Conservation (phyloP, 768 basidiomycete species). For the Lactarius evosmus region DNA sequence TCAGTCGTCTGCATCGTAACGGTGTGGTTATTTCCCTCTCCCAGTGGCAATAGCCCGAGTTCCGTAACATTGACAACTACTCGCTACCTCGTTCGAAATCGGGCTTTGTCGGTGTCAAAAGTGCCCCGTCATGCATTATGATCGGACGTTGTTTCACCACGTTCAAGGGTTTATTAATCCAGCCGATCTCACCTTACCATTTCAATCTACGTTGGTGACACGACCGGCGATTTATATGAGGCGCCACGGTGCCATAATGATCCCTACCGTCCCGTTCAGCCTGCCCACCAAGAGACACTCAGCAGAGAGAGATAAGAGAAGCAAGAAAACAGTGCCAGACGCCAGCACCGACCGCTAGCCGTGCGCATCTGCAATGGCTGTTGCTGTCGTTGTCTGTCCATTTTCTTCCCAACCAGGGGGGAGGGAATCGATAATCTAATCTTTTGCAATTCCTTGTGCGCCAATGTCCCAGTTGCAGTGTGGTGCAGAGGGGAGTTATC, state of each 20-base stretch:
- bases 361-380: neutral
- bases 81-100: neutral
- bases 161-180: neutral
- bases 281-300: too few species aligned
- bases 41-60: neutral
- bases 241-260: too few species aligned
- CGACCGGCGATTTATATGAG: neutral
- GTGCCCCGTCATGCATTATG: neutral
- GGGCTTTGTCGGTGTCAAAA: neutral
- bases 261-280: too few species aligned
- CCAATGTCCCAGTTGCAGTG: too few species aligned
- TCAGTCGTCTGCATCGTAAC: neutral
- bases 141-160: neutral
- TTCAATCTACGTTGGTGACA: neutral
- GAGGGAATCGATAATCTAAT: neutral
- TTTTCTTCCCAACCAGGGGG: neutral
- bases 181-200: neutral
- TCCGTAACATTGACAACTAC: too few species aligned
- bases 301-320: neutral
- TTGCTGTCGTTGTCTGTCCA: neutral
- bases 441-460: neutral
- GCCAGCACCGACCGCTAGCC: too few species aligned
- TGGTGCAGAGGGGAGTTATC: neutral
- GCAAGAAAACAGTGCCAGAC: neutral
- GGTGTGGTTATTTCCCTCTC: neutral